Conservation (phyloP, 371 early-diverging fungal species). For the Mortierella polycephala region DNA sequence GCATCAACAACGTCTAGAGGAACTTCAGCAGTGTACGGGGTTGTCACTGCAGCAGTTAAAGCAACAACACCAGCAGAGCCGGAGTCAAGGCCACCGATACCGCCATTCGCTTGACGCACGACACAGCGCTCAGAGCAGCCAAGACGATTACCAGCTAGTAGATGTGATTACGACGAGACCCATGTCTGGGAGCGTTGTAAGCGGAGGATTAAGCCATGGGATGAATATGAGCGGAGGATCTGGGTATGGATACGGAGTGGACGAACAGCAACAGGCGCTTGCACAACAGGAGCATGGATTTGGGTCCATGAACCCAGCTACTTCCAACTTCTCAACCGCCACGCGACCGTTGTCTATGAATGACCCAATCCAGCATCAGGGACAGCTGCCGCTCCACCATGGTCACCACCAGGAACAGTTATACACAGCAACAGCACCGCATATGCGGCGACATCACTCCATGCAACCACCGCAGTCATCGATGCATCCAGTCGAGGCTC, state of each 20-base stretch:
- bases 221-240: neutral
- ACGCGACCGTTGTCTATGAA: conserved; percentile 17
- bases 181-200: conserved; percentile 26
- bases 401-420: too few relatives aligned
- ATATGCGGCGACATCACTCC: conserved; percentile 35
- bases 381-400: conserved; percentile 6
- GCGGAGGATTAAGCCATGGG: neutral
- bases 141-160: conserved; percentile 35
- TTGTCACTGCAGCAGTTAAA: conserved; percentile 40
- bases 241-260: conserved; percentile 9
- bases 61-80: conserved; percentile 36
- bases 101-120: conserved; percentile 20
- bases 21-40: conserved; percentile 15
- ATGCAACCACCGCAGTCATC: conserved; percentile 23
- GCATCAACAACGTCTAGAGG: conserved; percentile 20
- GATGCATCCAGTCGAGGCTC: conserved; percentile 4
- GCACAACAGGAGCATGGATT: conserved; percentile 9
- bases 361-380: conserved; percentile 10
- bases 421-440: conserved; percentile 2
- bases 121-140: conserved; percentile 32
- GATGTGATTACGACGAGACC: conserved; percentile 47
- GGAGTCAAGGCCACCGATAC: conserved; percentile 12
- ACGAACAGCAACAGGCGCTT: conserved; percentile 2
- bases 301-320: conserved; percentile 17
- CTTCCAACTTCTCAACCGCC: conserved; percentile 4